Conservation (phyloP, 768 basidiomycete genomes). For the Naganishia onofrii region DNA sequence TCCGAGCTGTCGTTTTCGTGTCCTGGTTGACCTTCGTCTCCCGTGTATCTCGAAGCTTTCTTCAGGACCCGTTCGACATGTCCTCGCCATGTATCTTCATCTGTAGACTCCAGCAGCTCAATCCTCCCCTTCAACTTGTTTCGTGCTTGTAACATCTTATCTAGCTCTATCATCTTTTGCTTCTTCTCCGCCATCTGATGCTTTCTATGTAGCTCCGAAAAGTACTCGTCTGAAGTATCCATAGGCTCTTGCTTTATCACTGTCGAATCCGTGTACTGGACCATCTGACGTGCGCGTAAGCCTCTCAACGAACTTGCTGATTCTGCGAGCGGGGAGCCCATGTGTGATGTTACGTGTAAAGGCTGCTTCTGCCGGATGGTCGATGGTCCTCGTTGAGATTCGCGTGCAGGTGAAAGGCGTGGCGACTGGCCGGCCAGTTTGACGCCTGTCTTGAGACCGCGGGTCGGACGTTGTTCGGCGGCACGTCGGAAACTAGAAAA, state of each 20-base stretch:
- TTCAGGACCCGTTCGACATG: constrained; percentile 18
- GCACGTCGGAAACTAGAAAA: constrained; percentile 15
- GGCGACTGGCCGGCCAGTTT: neutral
- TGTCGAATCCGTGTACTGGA: constrained; percentile 9
- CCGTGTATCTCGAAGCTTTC: constrained; percentile 16
- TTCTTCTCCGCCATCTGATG: constrained; percentile 25
- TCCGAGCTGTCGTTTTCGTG: neutral
- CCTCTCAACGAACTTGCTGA: neutral
- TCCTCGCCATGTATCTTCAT: constrained; percentile 19
- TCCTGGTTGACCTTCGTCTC: neutral
- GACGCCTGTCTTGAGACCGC: neutral
- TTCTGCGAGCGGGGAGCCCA: neutral
- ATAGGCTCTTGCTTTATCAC: neutral
- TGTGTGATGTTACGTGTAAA: neutral
- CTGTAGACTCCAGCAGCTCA: constrained; percentile 20
- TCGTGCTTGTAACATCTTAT: constrained; percentile 23
- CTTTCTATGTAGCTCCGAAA: constrained; percentile 11
- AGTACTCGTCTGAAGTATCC: constrained; percentile 16
- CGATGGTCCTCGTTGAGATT: constrained; percentile 5
- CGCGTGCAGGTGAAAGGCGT: neutral
- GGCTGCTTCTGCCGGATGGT: neutral
- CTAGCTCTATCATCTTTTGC: constrained; percentile 7
- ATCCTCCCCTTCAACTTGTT: constrained; percentile 26
- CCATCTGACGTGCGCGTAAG: neutral
- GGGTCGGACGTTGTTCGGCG: neutral